These are phyloP conservation scores for Colletotrichum tabaci DNA, from an alignment of 2,329 filamentous ascomycete genomes.

Conservation along the genomic window DNA sequence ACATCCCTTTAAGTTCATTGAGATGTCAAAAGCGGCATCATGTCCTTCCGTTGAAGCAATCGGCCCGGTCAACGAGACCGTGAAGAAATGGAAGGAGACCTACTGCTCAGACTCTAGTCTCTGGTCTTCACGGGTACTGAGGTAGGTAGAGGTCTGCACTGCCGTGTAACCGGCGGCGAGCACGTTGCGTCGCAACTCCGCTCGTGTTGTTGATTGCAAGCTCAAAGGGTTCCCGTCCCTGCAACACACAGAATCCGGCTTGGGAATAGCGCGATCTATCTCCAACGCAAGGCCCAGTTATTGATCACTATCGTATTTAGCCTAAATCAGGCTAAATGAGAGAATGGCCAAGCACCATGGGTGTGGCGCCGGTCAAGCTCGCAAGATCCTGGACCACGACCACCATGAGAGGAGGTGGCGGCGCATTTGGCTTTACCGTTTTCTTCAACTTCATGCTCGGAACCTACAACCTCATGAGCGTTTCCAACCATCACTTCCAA, in stretches of 20 bases:
- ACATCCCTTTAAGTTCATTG: background rate
- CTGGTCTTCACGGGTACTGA: no score
- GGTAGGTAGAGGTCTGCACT: background rate
- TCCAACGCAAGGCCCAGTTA: conserved; percentile 1
- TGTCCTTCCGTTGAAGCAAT: background rate
- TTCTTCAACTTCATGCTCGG: conserved; percentile 3
- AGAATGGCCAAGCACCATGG: conserved; percentile 27
- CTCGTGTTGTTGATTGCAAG: conserved; percentile 22
- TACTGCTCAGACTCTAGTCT: background rate
- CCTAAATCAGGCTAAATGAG: conserved; percentile 39
- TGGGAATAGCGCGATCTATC: conserved; percentile 29
- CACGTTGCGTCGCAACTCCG: conserved; percentile 5
- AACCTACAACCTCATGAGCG: conserved; percentile 11
- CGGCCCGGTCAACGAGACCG: background rate
- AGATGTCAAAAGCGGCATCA: background rate
- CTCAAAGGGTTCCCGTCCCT: background rate
- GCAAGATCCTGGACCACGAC: conserved; percentile 14
- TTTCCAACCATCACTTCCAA: background rate
- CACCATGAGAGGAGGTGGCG: conserved; percentile 22
- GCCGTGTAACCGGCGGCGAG: background rate
- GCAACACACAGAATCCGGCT: conserved; percentile 3
- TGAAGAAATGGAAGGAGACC: background rate
- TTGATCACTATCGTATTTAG: conserved; percentile 26
- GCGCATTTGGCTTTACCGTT: conserved; percentile 5
- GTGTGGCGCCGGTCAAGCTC: conserved; percentile 8